Conservation (phyloP, 306 rosid species). For the Corylus americana region DNA sequence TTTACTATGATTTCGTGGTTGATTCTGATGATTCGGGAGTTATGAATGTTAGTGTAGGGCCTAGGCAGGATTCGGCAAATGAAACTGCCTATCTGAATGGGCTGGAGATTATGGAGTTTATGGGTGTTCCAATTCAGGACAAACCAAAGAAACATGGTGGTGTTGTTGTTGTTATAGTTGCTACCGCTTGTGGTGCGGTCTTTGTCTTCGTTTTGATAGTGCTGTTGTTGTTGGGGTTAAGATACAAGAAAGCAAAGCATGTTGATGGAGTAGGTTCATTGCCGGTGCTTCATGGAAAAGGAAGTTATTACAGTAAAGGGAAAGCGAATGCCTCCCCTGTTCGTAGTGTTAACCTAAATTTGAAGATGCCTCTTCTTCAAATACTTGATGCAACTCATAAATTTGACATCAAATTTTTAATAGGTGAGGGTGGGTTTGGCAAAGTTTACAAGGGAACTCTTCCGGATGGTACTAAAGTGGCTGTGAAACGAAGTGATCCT, state of each 20-base stretch:
- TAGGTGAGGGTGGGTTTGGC: conserved; percentile 64
- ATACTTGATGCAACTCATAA: conserved; percentile 44
- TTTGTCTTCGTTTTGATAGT: conserved; percentile 13
- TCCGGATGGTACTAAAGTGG: conserved; percentile 38
- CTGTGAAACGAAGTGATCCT: conserved; percentile 54
- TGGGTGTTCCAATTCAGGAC: not conserved
- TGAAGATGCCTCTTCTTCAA: conserved; percentile 41
- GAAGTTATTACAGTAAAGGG: conserved; percentile 37
- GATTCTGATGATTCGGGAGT: conserved; percentile 27
- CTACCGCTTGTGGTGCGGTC: conserved; percentile 30
- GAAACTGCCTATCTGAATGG: conserved; percentile 37
- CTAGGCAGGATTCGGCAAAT: rapidly evolving
- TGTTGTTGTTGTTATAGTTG: conserved; percentile 16
- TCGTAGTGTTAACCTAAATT: conserved; percentile 36
- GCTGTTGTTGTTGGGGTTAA: conserved; percentile 22
- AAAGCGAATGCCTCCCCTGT: conserved; percentile 35
- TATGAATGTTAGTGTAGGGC: conserved; percentile 11
- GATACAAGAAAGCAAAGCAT: conserved; percentile 22
- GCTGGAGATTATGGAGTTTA: conserved; percentile 42
- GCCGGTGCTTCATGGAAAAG: conserved; percentile 27
- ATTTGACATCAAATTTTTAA: conserved; percentile 31
- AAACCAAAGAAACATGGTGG: not conserved
- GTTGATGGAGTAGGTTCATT: conserved; percentile 26
- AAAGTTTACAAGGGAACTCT: conserved; percentile 50
- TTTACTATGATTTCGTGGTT: conserved; percentile 38